A percentile compares a stretch with the other conserved stretches of the same genome.
These are phyloP conservation scores for Pythium volutum DNA, from an alignment of 352 stramenopile species.

Conservation along the genomic window DNA sequence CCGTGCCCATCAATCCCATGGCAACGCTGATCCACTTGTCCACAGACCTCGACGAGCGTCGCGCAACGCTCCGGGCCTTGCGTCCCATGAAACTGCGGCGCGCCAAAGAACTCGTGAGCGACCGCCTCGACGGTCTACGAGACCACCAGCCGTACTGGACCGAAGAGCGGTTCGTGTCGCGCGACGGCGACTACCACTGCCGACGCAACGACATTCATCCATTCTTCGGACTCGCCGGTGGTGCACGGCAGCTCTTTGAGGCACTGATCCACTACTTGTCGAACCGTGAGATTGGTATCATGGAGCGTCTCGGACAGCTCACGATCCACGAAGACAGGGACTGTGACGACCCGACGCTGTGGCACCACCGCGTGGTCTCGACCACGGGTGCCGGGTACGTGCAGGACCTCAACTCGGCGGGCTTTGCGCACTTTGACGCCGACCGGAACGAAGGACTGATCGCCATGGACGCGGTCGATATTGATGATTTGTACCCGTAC, in stretches of 20 bases:
- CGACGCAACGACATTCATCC: constrained; percentile 34
- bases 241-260: constrained; percentile 28
- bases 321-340: constrained; percentile 49
- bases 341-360: constrained; percentile 27
- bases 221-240: constrained; percentile 30
- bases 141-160: constrained; percentile 1
- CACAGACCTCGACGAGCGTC: background rate
- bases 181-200: constrained; percentile 7
- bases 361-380: constrained; percentile 40
- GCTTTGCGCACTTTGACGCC: constrained; percentile 26
- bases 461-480: constrained; percentile 34
- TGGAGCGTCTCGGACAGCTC: constrained; percentile 37
- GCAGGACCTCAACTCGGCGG: constrained; percentile 21
- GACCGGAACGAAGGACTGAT: constrained; percentile 20
- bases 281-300: constrained; percentile 56
- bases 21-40: constrained; percentile 18
- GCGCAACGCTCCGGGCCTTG: constrained; percentile 3
- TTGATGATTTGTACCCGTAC: constrained; percentile 51
- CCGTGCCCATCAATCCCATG: constrained; percentile 12
- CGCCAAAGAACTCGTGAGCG: constrained; percentile 8
- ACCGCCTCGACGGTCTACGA: background rate
- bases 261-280: constrained; percentile 39
- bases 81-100: constrained; percentile 12
- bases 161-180: constrained; percentile 16
- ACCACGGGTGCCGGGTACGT: constrained; percentile 13